phyloP scores from a whole-genome alignment of 345 rosid genomes.

The Acer campestre region DNA sequence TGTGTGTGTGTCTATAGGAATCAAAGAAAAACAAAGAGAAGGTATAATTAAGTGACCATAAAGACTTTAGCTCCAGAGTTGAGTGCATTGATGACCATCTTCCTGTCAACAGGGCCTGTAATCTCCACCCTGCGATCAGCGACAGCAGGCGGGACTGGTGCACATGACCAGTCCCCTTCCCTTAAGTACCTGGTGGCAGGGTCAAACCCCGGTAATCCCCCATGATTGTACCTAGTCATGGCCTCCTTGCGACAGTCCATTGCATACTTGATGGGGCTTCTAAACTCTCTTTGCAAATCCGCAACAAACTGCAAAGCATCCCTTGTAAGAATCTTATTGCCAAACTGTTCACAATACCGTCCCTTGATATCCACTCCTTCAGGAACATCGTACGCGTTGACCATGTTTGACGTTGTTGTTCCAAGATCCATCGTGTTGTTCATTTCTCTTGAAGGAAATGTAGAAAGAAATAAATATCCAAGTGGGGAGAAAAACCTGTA shows the following conservation, averaged over 20 bases:
- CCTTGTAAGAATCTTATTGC: conserved; percentile 55
- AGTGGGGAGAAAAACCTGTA: too few species aligned
- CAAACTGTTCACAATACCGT: conserved; percentile 62
- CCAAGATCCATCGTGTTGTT: conserved; percentile 27
- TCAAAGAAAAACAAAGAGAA: neutral
- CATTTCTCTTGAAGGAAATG: too few species aligned
- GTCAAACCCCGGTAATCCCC: conserved; percentile 72
- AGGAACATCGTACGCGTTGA: conserved; percentile 52
- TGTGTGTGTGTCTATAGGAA: too few species aligned
- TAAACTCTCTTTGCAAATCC: conserved; percentile 75
- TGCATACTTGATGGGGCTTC: conserved; percentile 63
- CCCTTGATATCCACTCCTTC: conserved; percentile 83
- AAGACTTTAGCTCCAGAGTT: conserved; percentile 96
- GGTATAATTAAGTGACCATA: conserved; percentile 52
- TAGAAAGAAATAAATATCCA: too few species aligned
- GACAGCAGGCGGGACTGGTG: conserved; percentile 65
- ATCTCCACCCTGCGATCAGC: conserved; percentile 87
- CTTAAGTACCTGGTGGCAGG: conserved; percentile 73
- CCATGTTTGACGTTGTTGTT: conserved; percentile 25
- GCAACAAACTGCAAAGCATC: conserved; percentile 84
- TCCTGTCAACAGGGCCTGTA: conserved; percentile 90
- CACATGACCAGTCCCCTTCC: conserved; percentile 77
- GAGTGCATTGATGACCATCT: conserved; percentile 96
- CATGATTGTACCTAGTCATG: conserved; percentile 51
- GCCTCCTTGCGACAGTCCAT: conserved; percentile 81